Evolutionary conservation across 306 rosid species (phyloP).

Genomic region (Prunus salicina): DNA sequence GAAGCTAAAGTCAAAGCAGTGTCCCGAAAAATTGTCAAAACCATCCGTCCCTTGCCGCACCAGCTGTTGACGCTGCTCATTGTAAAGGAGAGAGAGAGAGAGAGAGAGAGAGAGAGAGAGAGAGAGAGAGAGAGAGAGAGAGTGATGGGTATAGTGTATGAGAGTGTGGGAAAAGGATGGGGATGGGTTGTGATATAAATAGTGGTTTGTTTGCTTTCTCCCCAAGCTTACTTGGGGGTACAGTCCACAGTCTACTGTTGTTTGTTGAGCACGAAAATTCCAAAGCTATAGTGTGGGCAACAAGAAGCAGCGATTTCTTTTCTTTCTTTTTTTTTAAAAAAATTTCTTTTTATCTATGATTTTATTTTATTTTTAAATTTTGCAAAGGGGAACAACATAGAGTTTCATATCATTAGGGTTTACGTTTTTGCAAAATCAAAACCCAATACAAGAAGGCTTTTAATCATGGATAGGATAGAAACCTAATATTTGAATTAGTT

Average conservation of each 20-base stretch:
- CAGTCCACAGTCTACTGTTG: neutral
- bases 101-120: neutral
- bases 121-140: neutral
- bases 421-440: too few species aligned
- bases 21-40: neutral
- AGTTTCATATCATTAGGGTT: too few species aligned
- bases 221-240: neutral
- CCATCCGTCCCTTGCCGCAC: neutral
- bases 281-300: neutral
- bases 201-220: neutral
- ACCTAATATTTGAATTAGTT: too few species aligned
- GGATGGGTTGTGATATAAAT: neutral
- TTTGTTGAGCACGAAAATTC: neutral
- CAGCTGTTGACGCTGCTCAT: neutral
- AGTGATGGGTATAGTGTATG: neutral
- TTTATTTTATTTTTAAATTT: too few species aligned
- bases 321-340: too few species aligned
- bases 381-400: too few species aligned
- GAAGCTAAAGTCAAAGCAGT: neutral
- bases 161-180: too few species aligned
- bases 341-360: too few species aligned
- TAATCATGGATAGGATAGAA: too few species aligned
- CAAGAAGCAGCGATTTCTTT: neutral
- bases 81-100: neutral
- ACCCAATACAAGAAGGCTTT: too few species aligned